Evolutionary conservation across 75 land plant species (phyloP).

Genomic region (Isoetes taiwanensis): DNA sequence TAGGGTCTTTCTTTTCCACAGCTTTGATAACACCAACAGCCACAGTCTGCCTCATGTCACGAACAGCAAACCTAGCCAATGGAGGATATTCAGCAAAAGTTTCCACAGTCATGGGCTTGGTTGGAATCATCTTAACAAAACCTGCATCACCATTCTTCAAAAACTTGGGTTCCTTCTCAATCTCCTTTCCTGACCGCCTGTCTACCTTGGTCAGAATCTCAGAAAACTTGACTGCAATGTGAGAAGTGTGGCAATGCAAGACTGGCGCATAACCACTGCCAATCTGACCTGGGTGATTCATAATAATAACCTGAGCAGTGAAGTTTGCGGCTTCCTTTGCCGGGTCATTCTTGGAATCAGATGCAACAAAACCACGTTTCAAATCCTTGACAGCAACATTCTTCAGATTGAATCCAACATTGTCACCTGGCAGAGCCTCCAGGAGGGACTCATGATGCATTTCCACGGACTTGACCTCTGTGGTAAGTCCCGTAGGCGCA

Average conservation of each 20-base stretch:
- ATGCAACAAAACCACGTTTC: conserved; percentile 49
- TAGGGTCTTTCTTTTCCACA: conserved; percentile 33
- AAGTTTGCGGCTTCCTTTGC: conserved; percentile 43
- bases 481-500: conserved; percentile 33
- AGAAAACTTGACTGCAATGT: conserved; percentile 35
- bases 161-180: conserved; percentile 54
- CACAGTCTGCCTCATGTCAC: conserved; percentile 65
- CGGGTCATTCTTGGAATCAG: conserved; percentile 50
- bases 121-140: no score
- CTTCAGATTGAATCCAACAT: conserved; percentile 57
- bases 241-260: conserved; percentile 47
- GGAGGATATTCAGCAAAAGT: conserved; percentile 77
- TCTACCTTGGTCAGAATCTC: conserved; percentile 48
- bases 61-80: conserved; percentile 63
- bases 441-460: conserved; percentile 40
- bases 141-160: no score
- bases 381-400: conserved; percentile 60
- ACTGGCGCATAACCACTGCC: conserved; percentile 49
- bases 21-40: conserved; percentile 48
- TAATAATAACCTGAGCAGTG: conserved; percentile 29
- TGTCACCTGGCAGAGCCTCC: conserved; percentile 43
- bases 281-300: conserved; percentile 50
- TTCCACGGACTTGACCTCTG: conserved; percentile 44
- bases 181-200: conserved; percentile 51
- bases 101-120: conserved; percentile 84